Evolutionary conservation across 2,329 filamentous ascomycete species (phyloP), one percentile per base, ranked within the genome.

Genomic region (Alternaria ethzedia): DNA sequence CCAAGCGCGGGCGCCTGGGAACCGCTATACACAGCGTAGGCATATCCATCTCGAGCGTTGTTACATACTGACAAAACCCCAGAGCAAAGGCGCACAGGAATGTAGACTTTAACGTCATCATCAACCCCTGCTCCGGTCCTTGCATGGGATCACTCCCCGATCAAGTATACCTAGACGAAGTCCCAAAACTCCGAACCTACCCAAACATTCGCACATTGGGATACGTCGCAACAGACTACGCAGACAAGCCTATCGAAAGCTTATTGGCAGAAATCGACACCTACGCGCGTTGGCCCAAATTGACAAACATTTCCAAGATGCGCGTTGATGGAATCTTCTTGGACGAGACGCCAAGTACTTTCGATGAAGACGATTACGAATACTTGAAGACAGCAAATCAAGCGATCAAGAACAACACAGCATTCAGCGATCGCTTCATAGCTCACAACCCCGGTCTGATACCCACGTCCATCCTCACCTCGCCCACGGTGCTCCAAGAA

Each of bases 211-310:
- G 82, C 8, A 80, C 86, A 9, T 69, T 87, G 20, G 84, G 83
- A 5, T 86, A 86, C 69, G 85, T 87, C 64, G 79, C 85, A 20
- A 84, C 83, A 9, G 83, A 83, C 12, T 88, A 87, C 66, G 75
- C 79, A 2, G 75, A 57, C 2, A 77, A 76, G 30, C 58, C 65
- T 21, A 63, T 78, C 20, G 66, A 71, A n/a, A 50, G 57, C 10
- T 71, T 78, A 2, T 36, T 75, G 6, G 63, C 73, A 43, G 85
- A 87, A 65, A 82, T 87, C 28, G 77, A 80, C 51, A 79, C 76
- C 6, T 87, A 86, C 63, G 80, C 81, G 7, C 79, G 75, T 12
- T 87, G 84, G 84, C 77, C 77, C 44, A 77, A 74, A 54, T n/a
- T 68, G 2, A 59, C 70, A 17, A 78, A 77, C 30, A 79, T 80